Percentiles rank a stretch among this genome's conserved stretches.
phyloP scores from a whole-genome alignment of 1,284 basidiomycete species.

The Ustilago hordei region DNA sequence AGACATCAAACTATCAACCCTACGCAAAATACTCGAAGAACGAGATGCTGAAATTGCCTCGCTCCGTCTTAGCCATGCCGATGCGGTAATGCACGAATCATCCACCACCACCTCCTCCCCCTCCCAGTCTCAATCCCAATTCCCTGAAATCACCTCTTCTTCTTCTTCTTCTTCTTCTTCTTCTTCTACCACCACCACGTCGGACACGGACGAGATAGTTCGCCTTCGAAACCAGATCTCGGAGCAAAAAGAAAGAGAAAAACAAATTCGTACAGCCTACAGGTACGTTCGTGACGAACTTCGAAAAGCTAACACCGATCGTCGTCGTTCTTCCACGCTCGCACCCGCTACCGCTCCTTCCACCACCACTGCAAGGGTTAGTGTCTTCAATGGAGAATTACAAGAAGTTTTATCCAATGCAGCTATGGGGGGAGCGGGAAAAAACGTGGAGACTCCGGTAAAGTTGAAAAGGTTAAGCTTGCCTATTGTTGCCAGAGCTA shows the following conservation, averaged over 20 bases:
- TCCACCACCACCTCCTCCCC: background rate
- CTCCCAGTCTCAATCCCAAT: background rate
- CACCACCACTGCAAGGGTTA: background rate
- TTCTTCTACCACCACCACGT: background rate
- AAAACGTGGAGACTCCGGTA: slow-evolving; percentile 13
- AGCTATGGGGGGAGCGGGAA: background rate
- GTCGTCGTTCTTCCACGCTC: slow-evolving; percentile 26
- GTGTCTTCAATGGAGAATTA: background rate
- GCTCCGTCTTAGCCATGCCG: slow-evolving; percentile 33
- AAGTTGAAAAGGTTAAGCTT: slow-evolving; percentile 47
- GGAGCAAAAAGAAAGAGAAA: slow-evolving; percentile 53
- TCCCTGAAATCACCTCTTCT: background rate
- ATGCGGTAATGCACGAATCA: slow-evolving; percentile 26
- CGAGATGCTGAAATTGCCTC: slow-evolving; percentile 38
- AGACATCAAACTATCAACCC: background rate
- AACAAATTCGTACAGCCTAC: slow-evolving; percentile 60
- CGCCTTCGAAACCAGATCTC: slow-evolving; percentile 34
- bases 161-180: slow-evolving; percentile 2
- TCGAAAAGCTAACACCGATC: slow-evolving; percentile 49
- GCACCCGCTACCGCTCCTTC: background rate
- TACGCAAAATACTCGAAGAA: slow-evolving; percentile 30
- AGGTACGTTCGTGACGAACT: slow-evolving; percentile 58
- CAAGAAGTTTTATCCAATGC: background rate
- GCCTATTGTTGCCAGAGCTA: slow-evolving; percentile 19
- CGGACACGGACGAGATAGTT: slow-evolving; percentile 16